Conservation (phyloP, 345 rosid species). For the Euphorbia tirucalli region DNA sequence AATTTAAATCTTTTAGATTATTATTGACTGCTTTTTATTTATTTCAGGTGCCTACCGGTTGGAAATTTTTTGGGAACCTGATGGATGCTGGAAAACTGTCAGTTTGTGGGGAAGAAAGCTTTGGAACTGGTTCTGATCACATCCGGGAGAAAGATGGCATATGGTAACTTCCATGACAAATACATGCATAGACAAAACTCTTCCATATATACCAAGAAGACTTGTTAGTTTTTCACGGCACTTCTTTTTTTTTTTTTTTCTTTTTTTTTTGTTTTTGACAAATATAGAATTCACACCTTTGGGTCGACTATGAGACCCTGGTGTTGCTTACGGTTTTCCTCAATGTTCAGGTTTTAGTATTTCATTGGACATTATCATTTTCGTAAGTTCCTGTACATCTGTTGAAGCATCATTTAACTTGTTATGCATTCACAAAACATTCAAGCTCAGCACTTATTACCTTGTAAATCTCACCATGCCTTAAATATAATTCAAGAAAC, state of each 20-base stretch:
- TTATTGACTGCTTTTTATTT: constrained; percentile 25
- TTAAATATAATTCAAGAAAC: background rate
- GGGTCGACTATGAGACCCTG: background rate
- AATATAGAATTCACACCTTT: background rate
- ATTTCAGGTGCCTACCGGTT: constrained; percentile 87
- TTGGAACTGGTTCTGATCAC: constrained; percentile 98
- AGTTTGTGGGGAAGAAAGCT: constrained; percentile 94
- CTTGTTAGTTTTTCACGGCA: background rate
- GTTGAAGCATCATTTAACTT: background rate
- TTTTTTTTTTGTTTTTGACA: background rate
- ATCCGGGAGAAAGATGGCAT: constrained; percentile 95
- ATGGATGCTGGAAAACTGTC: constrained; percentile 97
- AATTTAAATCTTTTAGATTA: constrained; percentile 8
- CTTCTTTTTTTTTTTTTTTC: too few relatives aligned
- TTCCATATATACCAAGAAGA: background rate
- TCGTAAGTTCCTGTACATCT: background rate
- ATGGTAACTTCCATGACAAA: constrained; percentile 53
- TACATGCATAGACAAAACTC: background rate
- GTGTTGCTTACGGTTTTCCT: background rate
- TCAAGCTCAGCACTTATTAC: background rate
- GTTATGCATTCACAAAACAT: background rate
- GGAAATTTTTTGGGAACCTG: constrained; percentile 97
- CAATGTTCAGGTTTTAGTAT: background rate
- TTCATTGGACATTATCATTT: background rate
- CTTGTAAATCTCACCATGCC: background rate